These are phyloP conservation scores for Arabis alpina DNA, from an alignment of 345 rosid genomes.

Conservation along the genomic window DNA sequence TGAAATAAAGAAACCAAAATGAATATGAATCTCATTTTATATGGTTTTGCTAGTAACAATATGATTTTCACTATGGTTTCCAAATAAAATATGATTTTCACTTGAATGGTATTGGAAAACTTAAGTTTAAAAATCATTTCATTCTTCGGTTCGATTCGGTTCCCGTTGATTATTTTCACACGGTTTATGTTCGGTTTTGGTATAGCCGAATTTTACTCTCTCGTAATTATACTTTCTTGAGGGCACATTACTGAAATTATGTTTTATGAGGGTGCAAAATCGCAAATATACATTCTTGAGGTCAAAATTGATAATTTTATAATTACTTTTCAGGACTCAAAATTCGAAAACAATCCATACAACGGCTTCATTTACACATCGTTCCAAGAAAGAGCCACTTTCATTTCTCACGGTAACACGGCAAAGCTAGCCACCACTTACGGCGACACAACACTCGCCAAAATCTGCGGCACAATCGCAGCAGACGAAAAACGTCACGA, in stretches of 20 bases:
- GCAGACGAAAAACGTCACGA: conserved; percentile 62
- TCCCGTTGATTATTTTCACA: no score
- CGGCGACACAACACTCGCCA: conserved; percentile 51
- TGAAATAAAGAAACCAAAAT: no score
- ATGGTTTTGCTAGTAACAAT: not conserved
- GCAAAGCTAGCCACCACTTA: conserved; percentile 42
- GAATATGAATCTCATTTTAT: not conserved
- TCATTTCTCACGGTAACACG: conserved; percentile 62
- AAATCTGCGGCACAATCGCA: conserved; percentile 55
- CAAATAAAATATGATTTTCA: no score
- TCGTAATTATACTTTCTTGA: not conserved
- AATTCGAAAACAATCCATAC: conserved; percentile 54
- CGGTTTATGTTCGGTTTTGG: no score
- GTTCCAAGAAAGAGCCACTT: conserved; percentile 63
- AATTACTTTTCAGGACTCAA: conserved; percentile 47
- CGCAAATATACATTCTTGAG: not conserved
- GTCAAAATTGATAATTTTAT: not conserved
- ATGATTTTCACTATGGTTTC: no score
- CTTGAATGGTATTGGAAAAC: no score
- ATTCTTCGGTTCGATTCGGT: no score
- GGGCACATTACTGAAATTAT: not conserved
- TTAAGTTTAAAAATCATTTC: no score
- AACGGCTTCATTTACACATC: conserved; percentile 58
- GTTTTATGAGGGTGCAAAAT: no score
- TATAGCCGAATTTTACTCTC: no score